These are phyloP conservation scores for Gracilaria domingensis DNA, from an alignment of 23 red algal genomes.

Conservation along the genomic window DNA sequence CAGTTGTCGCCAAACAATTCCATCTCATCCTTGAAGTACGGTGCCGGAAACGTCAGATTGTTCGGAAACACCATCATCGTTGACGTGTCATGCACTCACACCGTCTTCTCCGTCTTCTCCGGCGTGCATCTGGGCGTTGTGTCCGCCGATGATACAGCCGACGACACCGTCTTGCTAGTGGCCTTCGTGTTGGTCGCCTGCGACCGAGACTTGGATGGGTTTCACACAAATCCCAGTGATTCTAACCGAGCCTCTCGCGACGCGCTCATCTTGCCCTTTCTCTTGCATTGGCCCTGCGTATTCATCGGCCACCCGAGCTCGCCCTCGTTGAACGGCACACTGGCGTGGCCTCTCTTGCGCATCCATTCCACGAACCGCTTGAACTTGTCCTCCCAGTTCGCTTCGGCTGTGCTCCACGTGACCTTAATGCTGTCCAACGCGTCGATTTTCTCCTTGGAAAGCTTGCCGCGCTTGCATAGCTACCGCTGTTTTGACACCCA, in stretches of 20 bases:
- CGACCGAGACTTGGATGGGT: constrained; percentile 64
- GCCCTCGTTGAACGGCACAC: constrained; percentile 78
- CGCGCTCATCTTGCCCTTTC: constrained; percentile 60
- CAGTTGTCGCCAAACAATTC: constrained; percentile 42
- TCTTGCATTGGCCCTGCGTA: constrained; percentile 73
- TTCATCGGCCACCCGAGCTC: constrained; percentile 83
- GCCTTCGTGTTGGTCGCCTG: constrained; percentile 18
- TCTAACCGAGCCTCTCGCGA: constrained; percentile 57
- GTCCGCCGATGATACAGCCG: constrained; percentile 10
- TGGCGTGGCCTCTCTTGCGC: constrained; percentile 57
- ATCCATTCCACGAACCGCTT: constrained; percentile 53
- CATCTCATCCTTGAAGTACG: constrained; percentile 26
- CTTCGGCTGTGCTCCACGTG: constrained; percentile 72
- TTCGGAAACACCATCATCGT: neutral
- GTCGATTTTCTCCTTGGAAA: constrained; percentile 59
- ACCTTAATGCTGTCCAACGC: constrained; percentile 67
- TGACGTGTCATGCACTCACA: neutral
- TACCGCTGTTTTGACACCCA: constrained; percentile 79
- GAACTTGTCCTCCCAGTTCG: constrained; percentile 77
- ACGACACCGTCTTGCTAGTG: constrained; percentile 11
- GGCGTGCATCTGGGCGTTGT: constrained; percentile 42
- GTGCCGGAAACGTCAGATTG: constrained; percentile 3
- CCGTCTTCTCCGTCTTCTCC: constrained; percentile 20
- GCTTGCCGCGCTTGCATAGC: constrained; percentile 55
- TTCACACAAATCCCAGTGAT: constrained; percentile 77